Evolutionary conservation across 1,284 basidiomycete genomes (phyloP), one percentile per base, ranked within the genome.

Genomic region (Sanghuangporus baumii): DNA sequence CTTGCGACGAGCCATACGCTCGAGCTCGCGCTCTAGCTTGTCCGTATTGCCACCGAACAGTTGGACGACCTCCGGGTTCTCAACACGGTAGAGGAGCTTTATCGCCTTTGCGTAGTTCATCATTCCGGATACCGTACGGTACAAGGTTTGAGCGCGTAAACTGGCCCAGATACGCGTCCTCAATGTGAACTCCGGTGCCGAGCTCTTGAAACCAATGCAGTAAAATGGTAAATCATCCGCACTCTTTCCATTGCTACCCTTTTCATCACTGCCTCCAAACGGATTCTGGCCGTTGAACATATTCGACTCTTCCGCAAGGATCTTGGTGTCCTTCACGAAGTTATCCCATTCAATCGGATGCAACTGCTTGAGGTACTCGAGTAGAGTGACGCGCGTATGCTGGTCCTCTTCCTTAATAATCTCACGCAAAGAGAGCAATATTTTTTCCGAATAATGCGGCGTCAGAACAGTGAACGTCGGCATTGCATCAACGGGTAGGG

Each of bases 91-190:
- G 36, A 99, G 85, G n/a, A 99, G 82, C 78, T 99, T 99, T 86
- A 99, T 98, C 18, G 97, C 96, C 82, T 99, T 99, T 71, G 93
- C 88, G 76, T 99, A 99, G 81, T 99, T 99, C 97, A 99, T 99
- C 89, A 99, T 98, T 59, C 96, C 97, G 54, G 97, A 98, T 16
- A 99, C 96, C 20, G 96, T 99, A 69, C 97, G 89, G 77, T 99
- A 99, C 38, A 99, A 86, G 2, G 97, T 99, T 80, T 99, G 97
- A 20, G 96, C 96, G 65, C 96, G 93, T 14, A 99, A 83, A 34
- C 96, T 98, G 9, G 96, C 96, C 96, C 96, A 99, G 71, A 99
- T 99, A 76, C 96, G 91, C 14, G 97, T 99, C 67, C 96, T 94
- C 36, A 99, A 85, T 0, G 96, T 99, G 77, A 97, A 99, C 76